These are phyloP conservation scores for Suillus placidus DNA, from an alignment of 768 basidiomycete species.

Conservation along the genomic window DNA sequence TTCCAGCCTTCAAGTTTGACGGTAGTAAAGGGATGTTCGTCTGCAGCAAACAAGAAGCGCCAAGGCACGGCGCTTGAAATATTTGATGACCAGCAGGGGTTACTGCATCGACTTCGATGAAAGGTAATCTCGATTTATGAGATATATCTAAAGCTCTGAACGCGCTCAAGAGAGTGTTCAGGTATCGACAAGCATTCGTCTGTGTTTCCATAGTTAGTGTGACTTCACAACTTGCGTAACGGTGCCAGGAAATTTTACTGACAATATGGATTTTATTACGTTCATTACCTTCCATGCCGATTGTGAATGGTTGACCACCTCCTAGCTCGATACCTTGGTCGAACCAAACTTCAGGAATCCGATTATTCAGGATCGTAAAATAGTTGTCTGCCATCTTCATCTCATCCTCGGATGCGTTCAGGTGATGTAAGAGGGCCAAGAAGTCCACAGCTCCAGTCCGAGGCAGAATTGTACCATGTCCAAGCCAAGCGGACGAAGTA, in stretches of 20 bases:
- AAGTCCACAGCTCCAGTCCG: constrained; percentile 49
- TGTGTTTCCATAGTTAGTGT: constrained; percentile 22
- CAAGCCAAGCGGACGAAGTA: constrained; percentile 67
- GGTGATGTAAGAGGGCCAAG: constrained; percentile 45
- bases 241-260: constrained; percentile 26
- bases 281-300: constrained; percentile 57
- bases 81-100: not conserved
- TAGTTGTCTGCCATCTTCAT: constrained; percentile 73
- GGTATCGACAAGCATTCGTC: constrained; percentile 48
- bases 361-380: constrained; percentile 60
- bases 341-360: constrained; percentile 62
- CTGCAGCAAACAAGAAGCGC: constrained; percentile 51
- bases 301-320: constrained; percentile 64
- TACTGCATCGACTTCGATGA: not conserved
- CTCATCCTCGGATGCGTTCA: constrained; percentile 52
- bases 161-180: constrained; percentile 37
- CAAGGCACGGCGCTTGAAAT: constrained; percentile 44
- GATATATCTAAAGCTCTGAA: not conserved
- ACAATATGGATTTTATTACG: constrained; percentile 64
- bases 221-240: constrained; percentile 7
- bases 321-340: constrained; percentile 63
- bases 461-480: constrained; percentile 60
- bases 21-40: constrained; percentile 54
- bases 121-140: not conserved
- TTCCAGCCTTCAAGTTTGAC: constrained; percentile 24